A percentile compares a stretch with the other conserved stretches of the same genome.
Evolutionary conservation across 2,329 filamentous ascomycete species (phyloP).

Genomic region (Cladophialophora psammophila): DNA sequence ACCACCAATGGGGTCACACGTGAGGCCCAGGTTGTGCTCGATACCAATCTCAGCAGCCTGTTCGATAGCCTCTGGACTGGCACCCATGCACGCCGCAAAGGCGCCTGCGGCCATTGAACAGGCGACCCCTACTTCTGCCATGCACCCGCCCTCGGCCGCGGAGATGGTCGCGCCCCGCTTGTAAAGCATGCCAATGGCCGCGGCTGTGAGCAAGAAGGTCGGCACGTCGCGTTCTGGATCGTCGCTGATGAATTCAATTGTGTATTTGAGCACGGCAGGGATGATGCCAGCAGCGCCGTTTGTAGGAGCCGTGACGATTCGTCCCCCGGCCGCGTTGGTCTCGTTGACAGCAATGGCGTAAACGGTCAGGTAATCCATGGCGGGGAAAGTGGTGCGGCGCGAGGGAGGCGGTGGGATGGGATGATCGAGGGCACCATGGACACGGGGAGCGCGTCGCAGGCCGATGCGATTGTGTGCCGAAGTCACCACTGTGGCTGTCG

Average conservation of each 20-base stretch:
- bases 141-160: conserved; percentile 36
- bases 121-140: conserved; percentile 38
- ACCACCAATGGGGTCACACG: conserved; percentile 36
- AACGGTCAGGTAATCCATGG: conserved; percentile 37
- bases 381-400: conserved; percentile 30
- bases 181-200: conserved; percentile 36
- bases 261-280: conserved; percentile 37
- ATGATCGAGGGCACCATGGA: conserved; percentile 33
- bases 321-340: conserved; percentile 29
- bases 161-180: conserved; percentile 39
- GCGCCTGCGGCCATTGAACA: conserved; percentile 39
- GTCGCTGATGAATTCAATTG: conserved; percentile 36
- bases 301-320: conserved; percentile 17
- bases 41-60: conserved; percentile 38
- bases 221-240: conserved; percentile 36
- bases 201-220: conserved; percentile 36
- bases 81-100: conserved; percentile 38
- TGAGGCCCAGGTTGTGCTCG: conserved; percentile 39
- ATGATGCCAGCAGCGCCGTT: conserved; percentile 38
- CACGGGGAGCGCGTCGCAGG: conserved; percentile 19
- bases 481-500: conserved; percentile 4
- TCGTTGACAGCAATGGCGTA: conserved; percentile 38
- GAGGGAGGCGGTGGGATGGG: conserved; percentile 29
- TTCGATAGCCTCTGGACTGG: conserved; percentile 36
- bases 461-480: conserved; percentile 1